Evolutionary conservation across 2,329 filamentous ascomycete genomes (phyloP).

Genomic region (Colletotrichum siamense): DNA sequence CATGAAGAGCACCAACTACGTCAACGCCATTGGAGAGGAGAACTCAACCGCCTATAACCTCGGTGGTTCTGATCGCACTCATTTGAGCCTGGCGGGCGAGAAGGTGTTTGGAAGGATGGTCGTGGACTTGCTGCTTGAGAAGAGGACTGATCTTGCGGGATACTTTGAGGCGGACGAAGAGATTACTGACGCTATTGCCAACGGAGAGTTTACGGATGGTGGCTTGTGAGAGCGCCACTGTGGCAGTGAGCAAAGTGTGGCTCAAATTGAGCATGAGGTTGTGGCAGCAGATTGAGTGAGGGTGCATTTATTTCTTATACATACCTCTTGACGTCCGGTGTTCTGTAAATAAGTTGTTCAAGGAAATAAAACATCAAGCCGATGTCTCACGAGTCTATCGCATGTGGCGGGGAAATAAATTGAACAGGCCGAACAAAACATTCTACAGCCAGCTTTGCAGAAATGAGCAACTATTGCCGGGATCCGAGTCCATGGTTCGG

Average conservation of each 20-base stretch:
- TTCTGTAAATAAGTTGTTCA: neutral
- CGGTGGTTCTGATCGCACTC: slow-evolving; percentile 54
- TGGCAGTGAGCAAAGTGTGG: fast-evolving
- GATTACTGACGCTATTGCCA: slow-evolving; percentile 35
- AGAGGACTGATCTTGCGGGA: slow-evolving; percentile 21
- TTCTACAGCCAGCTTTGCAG: too few species aligned
- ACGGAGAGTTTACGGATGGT: slow-evolving; percentile 30
- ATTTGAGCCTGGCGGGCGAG: slow-evolving; percentile 58
- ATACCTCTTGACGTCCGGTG: neutral
- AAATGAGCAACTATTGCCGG: neutral
- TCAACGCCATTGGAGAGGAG: slow-evolving; percentile 55
- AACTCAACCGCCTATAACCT: slow-evolving; percentile 54
- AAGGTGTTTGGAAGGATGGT: slow-evolving; percentile 64
- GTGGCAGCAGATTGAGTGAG: neutral
- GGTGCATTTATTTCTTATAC: neutral
- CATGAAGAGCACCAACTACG: slow-evolving; percentile 51
- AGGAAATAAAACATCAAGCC: neutral
- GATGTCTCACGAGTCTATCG: too few species aligned
- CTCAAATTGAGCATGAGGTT: fast-evolving
- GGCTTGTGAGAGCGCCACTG: slow-evolving; percentile 2
- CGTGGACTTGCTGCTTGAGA: slow-evolving; percentile 52
- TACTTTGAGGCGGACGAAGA: slow-evolving; percentile 33
- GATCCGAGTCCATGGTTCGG: neutral
- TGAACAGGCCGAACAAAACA: too few species aligned
- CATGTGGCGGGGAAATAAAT: too few species aligned